Conservation (phyloP, 2,329 filamentous ascomycete genomes). For the Chaetomium olivaceum region DNA sequence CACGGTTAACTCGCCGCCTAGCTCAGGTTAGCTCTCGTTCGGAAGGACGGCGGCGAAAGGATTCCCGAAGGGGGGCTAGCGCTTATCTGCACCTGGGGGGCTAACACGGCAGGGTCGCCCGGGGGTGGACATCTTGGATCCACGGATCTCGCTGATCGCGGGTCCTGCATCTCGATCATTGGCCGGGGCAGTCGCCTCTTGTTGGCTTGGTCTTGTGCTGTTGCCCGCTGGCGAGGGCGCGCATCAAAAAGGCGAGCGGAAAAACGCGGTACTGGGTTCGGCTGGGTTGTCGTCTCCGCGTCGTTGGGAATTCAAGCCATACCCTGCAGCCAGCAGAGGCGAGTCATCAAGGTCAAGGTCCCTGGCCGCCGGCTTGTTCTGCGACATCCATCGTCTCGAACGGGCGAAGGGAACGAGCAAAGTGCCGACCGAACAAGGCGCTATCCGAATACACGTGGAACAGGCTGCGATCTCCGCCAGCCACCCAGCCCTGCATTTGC, state of each 20-base stretch:
- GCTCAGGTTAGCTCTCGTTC: neutral
- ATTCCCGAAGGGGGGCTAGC: conserved; percentile 19
- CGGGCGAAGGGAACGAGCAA: neutral
- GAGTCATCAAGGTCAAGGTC: neutral
- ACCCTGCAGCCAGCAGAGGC: conserved; percentile 6
- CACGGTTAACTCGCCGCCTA: too few relatives aligned
- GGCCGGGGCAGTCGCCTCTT: conserved; percentile 3
- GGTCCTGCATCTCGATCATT: conserved; percentile 23
- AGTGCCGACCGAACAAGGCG: conserved; percentile 2
- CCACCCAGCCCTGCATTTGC: neutral
- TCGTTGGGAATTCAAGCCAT: conserved; percentile 2
- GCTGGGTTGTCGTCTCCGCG: conserved; percentile 1
- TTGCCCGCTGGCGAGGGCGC: neutral
- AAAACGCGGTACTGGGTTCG: conserved; percentile 11
- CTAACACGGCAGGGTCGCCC: conserved; percentile 4
- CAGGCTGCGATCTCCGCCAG: conserved; percentile 11
- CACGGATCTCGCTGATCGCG: conserved; percentile 25
- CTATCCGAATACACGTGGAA: conserved; percentile 15
- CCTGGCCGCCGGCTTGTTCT: neutral
- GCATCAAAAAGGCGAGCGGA: neutral
- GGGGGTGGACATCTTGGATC: conserved; percentile 11
- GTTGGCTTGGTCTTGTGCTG: neutral
- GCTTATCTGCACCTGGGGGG: conserved; percentile 14
- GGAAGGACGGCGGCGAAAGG: conserved; percentile 21
- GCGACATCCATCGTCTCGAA: conserved; percentile 1